These are phyloP conservation scores for Cercospora sojina DNA, from an alignment of 2,329 filamentous ascomycete species.

Conservation along the genomic window DNA sequence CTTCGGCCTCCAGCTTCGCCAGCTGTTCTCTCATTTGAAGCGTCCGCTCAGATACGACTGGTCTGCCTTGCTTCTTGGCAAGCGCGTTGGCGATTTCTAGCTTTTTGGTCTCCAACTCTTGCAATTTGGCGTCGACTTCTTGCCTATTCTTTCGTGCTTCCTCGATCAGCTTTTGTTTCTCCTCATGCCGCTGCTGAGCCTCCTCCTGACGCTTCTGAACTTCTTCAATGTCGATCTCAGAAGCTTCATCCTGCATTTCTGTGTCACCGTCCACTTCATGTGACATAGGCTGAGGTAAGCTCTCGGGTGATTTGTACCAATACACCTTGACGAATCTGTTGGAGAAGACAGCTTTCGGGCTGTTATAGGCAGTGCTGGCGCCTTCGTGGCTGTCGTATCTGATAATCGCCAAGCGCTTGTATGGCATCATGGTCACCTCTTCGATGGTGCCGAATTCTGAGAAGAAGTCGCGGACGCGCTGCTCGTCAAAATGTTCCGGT, in stretches of 20 bases:
- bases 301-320: conserved; percentile 60
- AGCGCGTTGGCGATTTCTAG: conserved; percentile 62
- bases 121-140: conserved; percentile 64
- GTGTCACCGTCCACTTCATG: conserved; percentile 24
- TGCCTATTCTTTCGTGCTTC: conserved; percentile 62
- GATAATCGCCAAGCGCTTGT: conserved; percentile 67
- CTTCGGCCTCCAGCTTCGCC: conserved; percentile 71
- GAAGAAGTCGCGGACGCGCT: conserved; percentile 67
- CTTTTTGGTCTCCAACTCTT: conserved; percentile 65
- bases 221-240: conserved; percentile 67
- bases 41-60: conserved; percentile 51
- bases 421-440: conserved; percentile 63
- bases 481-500: conserved; percentile 65
- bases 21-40: conserved; percentile 69
- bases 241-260: conserved; percentile 35
- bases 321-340: conserved; percentile 84
- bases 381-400: conserved; percentile 65
- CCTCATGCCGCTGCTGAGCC: conserved; percentile 67
- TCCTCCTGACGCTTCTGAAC: conserved; percentile 68
- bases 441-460: conserved; percentile 66
- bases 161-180: conserved; percentile 61
- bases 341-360: conserved; percentile 78
- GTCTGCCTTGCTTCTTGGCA: conserved; percentile 51
- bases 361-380: conserved; percentile 70
- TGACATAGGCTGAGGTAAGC: conserved; percentile 23